Conservation (phyloP, 805 yeast genomes). For the Kazachstania kunashirensis region DNA sequence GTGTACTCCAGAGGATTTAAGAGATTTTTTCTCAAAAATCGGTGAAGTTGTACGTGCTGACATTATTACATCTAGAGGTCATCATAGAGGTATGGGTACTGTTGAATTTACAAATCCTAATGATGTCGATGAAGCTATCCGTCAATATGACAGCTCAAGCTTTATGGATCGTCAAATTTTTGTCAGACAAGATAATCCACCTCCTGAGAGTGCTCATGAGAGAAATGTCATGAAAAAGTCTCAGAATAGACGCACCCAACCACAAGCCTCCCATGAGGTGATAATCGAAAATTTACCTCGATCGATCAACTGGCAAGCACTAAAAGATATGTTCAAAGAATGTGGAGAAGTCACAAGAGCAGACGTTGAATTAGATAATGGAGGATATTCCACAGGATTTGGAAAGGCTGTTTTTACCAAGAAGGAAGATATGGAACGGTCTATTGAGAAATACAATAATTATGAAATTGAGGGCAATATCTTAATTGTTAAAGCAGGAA, state of each 20-base stretch:
- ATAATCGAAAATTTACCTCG: constrained; percentile 79
- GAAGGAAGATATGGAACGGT: constrained; percentile 55
- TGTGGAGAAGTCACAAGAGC: constrained; percentile 77
- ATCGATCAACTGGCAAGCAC: constrained; percentile 71
- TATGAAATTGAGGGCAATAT: constrained; percentile 36
- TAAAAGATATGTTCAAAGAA: constrained; percentile 73
- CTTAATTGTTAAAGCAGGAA: constrained; percentile 9
- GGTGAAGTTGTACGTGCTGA: constrained; percentile 75
- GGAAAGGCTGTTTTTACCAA: constrained; percentile 72
- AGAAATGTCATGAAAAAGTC: constrained; percentile 5
- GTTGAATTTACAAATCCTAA: constrained; percentile 65
- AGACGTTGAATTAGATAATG: constrained; percentile 55
- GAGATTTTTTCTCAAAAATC: constrained; percentile 46
- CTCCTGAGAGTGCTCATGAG: constrained; percentile 38
- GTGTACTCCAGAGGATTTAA: constrained; percentile 48
- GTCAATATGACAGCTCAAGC: constrained; percentile 52
- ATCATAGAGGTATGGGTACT: constrained; percentile 83
- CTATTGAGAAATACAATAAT: constrained; percentile 61
- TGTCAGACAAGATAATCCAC: constrained; percentile 86
- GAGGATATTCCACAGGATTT: constrained; percentile 65
- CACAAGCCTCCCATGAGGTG: constrained; percentile 36
- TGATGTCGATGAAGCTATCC: constrained; percentile 64
- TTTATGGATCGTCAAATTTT: constrained; percentile 70
- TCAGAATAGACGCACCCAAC: constrained; percentile 1
- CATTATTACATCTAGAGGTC: constrained; percentile 67